Conservation (phyloP, 169 alveolate genomes). For the Cryptosporidium sp. region DNA sequence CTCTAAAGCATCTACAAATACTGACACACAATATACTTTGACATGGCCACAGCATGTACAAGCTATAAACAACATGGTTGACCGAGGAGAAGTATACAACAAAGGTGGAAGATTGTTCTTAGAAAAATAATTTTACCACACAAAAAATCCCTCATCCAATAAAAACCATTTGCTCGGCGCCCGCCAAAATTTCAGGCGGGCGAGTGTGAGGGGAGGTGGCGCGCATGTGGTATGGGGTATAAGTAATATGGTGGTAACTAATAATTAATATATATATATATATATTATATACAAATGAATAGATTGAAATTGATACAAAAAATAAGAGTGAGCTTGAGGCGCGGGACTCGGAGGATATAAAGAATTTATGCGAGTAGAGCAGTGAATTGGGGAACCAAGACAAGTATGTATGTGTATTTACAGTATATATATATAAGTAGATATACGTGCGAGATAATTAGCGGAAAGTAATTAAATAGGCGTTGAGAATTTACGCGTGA, state of each 20-base stretch:
- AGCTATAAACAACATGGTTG: conserved; percentile 71
- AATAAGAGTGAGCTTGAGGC: background rate
- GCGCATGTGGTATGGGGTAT: background rate
- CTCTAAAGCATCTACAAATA: background rate
- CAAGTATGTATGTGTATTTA: background rate
- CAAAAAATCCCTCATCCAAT: no score
- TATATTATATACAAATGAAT: background rate
- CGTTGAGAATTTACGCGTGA: background rate
- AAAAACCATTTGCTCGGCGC: background rate
- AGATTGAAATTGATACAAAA: background rate
- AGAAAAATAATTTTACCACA: conserved; percentile 9
- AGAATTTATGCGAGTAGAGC: background rate
- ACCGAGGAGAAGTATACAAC: conserved; percentile 60
- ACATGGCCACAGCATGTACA: conserved; percentile 73
- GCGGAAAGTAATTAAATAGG: background rate
- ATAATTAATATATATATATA: no score
- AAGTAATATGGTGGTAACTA: background rate
- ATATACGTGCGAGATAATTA: background rate
- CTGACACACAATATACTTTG: conserved; percentile 9
- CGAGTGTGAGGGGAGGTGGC: background rate
- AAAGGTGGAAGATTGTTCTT: conserved; percentile 69
- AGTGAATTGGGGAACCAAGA: background rate
- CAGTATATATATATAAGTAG: background rate
- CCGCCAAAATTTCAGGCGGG: background rate
- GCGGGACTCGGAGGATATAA: background rate